phyloP scores from a whole-genome alignment of 768 basidiomycete genomes.

The Pisolithus albus region DNA sequence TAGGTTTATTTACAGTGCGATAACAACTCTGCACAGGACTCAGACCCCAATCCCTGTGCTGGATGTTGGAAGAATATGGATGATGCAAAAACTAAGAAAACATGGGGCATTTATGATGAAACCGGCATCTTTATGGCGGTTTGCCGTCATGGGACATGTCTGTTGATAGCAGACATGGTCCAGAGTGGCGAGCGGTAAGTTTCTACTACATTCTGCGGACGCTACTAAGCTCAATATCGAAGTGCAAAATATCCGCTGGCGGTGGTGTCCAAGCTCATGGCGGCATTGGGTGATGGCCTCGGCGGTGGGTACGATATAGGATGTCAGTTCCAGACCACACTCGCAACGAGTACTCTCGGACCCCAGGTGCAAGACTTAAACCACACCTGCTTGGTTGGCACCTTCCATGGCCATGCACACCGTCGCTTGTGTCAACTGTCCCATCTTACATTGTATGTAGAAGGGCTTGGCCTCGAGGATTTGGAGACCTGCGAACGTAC shows the following conservation, averaged over 20 bases:
- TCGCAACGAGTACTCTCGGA: conserved; percentile 7
- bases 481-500: conserved; percentile 15
- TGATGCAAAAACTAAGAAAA: not conserved
- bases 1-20: too few species aligned
- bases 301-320: conserved; percentile 19
- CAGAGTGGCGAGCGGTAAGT: conserved; percentile 6
- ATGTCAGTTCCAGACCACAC: conserved; percentile 11
- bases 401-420: conserved; percentile 20
- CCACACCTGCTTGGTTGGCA: conserved; percentile 7
- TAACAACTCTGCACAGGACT: too few species aligned
- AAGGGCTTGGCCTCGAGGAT: conserved; percentile 15
- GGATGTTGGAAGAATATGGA: not conserved
- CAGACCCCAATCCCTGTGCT: not conserved
- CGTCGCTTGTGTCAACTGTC: conserved; percentile 13
- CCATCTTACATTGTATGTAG: conserved; percentile 9
- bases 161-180: conserved; percentile 24
- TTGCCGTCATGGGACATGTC: conserved; percentile 30
- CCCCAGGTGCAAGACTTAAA: not conserved
- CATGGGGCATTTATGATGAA: conserved; percentile 33
- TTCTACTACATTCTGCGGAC: not conserved
- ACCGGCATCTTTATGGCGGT: conserved; percentile 31
- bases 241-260: conserved; percentile 21
- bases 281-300: conserved; percentile 1
- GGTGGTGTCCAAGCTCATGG: conserved; percentile 5
- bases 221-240: too few species aligned